phyloP scores from a whole-genome alignment of 306 rosid species.

The Hippophae tibetana region DNA sequence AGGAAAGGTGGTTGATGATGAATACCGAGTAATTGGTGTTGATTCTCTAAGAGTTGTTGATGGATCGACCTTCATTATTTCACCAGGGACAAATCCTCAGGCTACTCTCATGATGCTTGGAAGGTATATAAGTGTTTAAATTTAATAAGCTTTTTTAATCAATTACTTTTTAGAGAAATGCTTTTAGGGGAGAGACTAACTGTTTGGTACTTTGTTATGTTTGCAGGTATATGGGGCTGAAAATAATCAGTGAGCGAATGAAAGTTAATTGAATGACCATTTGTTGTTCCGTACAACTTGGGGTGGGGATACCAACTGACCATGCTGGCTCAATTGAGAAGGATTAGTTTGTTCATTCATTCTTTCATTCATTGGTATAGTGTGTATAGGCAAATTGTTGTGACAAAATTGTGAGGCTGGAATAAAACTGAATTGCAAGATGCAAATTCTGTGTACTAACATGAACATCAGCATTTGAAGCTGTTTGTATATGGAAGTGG shows the following conservation, averaged over 20 bases:
- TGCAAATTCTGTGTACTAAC: no score
- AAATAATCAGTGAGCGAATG: constrained; percentile 33
- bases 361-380: no score
- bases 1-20: constrained; percentile 69
- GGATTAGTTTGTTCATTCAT: no score
- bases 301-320: no score
- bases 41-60: constrained; percentile 63
- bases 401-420: no score
- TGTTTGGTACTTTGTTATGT: constrained; percentile 2
- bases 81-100: constrained; percentile 95
- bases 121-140: constrained; percentile 22
- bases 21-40: constrained; percentile 43
- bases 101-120: constrained; percentile 91
- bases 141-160: not conserved
- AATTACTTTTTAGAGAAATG: not conserved
- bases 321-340: no score
- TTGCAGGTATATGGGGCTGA: constrained; percentile 51
- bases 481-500: no score
- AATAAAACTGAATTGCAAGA: no score
- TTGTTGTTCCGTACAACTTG: not conserved
- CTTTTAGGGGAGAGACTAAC: constrained; percentile 5
- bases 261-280: constrained; percentile 11
- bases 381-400: no score
- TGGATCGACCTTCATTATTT: constrained; percentile 63
- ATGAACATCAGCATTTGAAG: no score